Base-by-base conservation (phyloP, 352 stramenopile species). In the Peronospora farinosa region DNA sequence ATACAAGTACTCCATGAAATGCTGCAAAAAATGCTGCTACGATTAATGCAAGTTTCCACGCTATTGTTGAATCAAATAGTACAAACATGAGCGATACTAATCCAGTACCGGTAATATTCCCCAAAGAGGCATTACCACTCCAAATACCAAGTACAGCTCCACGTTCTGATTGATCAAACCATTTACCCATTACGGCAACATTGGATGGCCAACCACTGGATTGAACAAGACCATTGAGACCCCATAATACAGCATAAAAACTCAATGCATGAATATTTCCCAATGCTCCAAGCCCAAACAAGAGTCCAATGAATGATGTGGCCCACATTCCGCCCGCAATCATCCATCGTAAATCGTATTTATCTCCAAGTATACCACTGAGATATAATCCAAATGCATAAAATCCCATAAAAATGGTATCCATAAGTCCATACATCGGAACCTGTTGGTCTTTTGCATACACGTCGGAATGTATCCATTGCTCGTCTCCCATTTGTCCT, bases 81-180 rank as follows among this genome's bases (percentile, higher is more conserved):
- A 79, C 80, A 47, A 92, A 90, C 69, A 94, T 87, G 8, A 78
- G 10, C 0, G 80, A 66, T 10, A 92, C 79, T 8, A 94, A 52
- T 9, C 97, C 65, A 11, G 90, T 95, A 47, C 92, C 92, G 37
- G 95, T 83, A 54, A 98, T 96, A 66, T 98, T 97, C 36, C 95
- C 95, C 23, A 95, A 79, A 65, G 96, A 98, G 38, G 96, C 93
- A 66, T 98, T 97, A 47, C 92, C 97, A 44, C 92, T 98, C 95
- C 93, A 98, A 40, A 97, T 78, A 6, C 92, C 92, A 57, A 97
- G 96, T 31, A 97, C 72, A 2, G 80, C 80, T 5, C 86, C 82
- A 9, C 84, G 80, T 46, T 95, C 86, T 36, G 60, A 52, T 43
- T 75, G 66, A 40, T 72, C 56, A 39, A 95, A 95, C 95, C 95